These are phyloP conservation scores for Rhizopogon vulgaris DNA, from an alignment of 768 basidiomycete genomes.

Conservation along the genomic window DNA sequence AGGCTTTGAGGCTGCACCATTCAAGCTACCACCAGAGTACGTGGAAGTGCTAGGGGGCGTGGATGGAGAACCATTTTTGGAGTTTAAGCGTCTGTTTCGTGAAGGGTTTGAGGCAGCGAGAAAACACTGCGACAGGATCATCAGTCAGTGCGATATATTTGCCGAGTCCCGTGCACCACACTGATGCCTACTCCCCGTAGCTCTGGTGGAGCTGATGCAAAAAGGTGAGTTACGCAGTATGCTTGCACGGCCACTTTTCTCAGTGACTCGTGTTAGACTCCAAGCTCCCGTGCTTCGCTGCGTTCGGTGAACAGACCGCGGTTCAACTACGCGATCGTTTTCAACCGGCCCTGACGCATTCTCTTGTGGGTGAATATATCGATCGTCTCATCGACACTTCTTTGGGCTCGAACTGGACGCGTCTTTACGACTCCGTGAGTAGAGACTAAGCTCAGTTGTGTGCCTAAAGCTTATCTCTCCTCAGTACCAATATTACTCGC, in stretches of 20 bases:
- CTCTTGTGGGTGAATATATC: constrained; percentile 80
- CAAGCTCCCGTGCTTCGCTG: constrained; percentile 81
- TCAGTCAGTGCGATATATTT: constrained; percentile 50
- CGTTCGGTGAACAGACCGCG: constrained; percentile 89
- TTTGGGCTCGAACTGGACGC: constrained; percentile 89
- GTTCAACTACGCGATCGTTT: constrained; percentile 87
- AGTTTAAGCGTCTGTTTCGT: constrained; percentile 84
- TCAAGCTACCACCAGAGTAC: constrained; percentile 94
- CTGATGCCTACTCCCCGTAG: constrained; percentile 26
- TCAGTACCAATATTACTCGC: constrained; percentile 92
- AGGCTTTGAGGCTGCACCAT: constrained; percentile 98
- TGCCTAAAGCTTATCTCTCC: not conserved
- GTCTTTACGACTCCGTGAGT: constrained; percentile 90
- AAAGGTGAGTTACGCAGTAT: constrained; percentile 49
- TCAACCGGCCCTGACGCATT: constrained; percentile 84
- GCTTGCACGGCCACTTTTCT: constrained; percentile 3
- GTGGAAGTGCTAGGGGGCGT: constrained; percentile 92
- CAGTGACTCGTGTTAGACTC: constrained; percentile 51
- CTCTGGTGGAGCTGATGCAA: constrained; percentile 96
- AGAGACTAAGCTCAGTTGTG: not conserved
- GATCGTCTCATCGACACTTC: constrained; percentile 87
- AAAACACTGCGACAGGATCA: constrained; percentile 94
- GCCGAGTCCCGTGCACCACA: not conserved
- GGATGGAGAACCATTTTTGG: constrained; percentile 64
- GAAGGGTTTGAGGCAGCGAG: constrained; percentile 91